Base-by-base conservation (phyloP, 495 filamentous ascomycete species). In the Daldinia loculata region DNA sequence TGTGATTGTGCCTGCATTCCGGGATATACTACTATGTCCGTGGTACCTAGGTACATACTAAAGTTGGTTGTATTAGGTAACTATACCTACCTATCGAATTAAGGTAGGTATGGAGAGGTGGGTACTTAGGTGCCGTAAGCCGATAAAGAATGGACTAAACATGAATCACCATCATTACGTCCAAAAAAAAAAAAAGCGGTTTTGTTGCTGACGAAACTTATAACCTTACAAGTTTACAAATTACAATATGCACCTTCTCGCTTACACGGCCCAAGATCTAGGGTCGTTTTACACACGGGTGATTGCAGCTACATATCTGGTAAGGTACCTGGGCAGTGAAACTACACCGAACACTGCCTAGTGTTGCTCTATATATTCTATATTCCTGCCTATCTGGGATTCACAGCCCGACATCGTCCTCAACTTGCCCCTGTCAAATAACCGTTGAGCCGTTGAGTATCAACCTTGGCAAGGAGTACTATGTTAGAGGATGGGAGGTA, bases 301-400 rank as follows among this genome's bases (percentile, higher is more conserved):
- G 6, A 43, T 14, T 66, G 57, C 57, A 70, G 39, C 36, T 62
- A 51, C 51, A 52, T 57, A 57, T 12, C 14, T 29, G 8, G 17
- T 6, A 11, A 45, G 43, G 34, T 36, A 36, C 34, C n/a, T 17
- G n/a, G 22, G 27, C n/a, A 27, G 50, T 61, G 61, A 69, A 64
- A 69, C 67, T 55, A 56, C 39, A 57, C 56, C 56, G 34, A 2
- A 30, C 29, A 17, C 29, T 53, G n/a, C 11, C 48, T 19, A 56
- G 8, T 27, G 52, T 19, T 34, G 19, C 43, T 48, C 19, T 48
- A 48, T 56, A 59, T n/a, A 71, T 36, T 67, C 69, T 56, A 59
- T n/a, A 71, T 36, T 67, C 69, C 69, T 67, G 63, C 69, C 69
- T 72, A 60, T 67, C 45, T 66, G 55, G 64, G 63, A 63, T 43